phyloP scores from a whole-genome alignment of 495 filamentous ascomycete species.

The Cercophora newfieldiana region DNA sequence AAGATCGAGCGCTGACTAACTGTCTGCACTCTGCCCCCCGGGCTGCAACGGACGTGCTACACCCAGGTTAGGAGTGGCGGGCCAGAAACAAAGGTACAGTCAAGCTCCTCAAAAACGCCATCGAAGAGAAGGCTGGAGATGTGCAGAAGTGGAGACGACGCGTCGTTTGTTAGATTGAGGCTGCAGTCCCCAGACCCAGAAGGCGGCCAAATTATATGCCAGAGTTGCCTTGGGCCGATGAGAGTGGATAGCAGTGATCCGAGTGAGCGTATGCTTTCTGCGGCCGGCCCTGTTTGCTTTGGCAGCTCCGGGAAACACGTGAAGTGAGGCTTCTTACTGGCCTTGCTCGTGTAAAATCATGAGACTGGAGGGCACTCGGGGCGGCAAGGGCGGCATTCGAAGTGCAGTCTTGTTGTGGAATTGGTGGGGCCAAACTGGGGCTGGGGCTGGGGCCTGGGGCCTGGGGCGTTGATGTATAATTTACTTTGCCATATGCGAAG shows the following conservation, averaged over 20 bases:
- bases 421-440: background rate
- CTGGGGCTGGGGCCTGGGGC: too few relatives aligned
- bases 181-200: background rate
- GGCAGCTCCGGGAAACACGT: background rate
- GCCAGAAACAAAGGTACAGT: background rate
- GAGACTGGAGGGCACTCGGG: background rate
- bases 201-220: background rate
- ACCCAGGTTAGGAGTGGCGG: background rate
- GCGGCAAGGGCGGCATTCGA: background rate
- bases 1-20: background rate
- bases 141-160: background rate
- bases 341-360: background rate
- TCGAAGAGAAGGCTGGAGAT: background rate
- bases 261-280: background rate
- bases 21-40: background rate
- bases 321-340: background rate
- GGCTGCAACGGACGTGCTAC: background rate
- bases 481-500: too few relatives aligned
- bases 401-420: background rate
- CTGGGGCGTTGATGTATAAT: too few relatives aligned
- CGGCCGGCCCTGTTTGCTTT: background rate
- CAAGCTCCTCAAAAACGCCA: background rate
- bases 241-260: background rate
- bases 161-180: background rate
- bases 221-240: background rate